A percentile compares a stretch with the other conserved stretches of the same genome.
Evolutionary conservation across 2,329 filamentous ascomycete genomes (phyloP).

Genomic region (Colletotrichum musae): DNA sequence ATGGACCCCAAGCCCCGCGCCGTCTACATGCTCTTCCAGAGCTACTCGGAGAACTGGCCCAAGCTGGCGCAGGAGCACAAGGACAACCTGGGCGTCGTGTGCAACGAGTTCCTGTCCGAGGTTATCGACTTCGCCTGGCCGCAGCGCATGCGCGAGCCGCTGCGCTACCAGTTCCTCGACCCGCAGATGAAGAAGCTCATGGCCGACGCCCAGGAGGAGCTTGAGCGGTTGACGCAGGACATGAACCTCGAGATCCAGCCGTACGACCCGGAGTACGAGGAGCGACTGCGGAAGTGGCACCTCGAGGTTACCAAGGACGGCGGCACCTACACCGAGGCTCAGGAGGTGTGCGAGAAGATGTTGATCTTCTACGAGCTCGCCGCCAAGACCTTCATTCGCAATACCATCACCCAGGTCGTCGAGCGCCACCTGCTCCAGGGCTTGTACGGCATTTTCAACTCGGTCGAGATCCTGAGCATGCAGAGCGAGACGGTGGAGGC

Average conservation of each 20-base stretch:
- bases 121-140: constrained; percentile 67
- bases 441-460: constrained; percentile 67
- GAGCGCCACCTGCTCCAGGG: constrained; percentile 66
- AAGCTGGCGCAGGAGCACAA: constrained; percentile 67
- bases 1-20: constrained; percentile 67
- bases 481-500: constrained; percentile 60
- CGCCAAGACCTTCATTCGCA: constrained; percentile 66
- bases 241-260: constrained; percentile 68
- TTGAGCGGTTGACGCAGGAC: constrained; percentile 62
- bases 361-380: constrained; percentile 69
- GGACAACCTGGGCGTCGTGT: constrained; percentile 67
- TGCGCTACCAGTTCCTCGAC: constrained; percentile 64
- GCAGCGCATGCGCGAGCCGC: constrained; percentile 64
- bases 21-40: constrained; percentile 68
- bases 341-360: constrained; percentile 70
- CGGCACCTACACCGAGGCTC: constrained; percentile 63
- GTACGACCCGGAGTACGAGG: constrained; percentile 68
- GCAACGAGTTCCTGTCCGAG: constrained; percentile 67
- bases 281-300: constrained; percentile 64
- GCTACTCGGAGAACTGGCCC: constrained; percentile 67
- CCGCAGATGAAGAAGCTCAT: constrained; percentile 63
- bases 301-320: constrained; percentile 58
- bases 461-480: constrained; percentile 66
- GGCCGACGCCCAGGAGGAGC: constrained; percentile 62
- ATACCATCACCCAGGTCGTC: constrained; percentile 67